A percentile compares a stretch with the other conserved stretches of the same genome.
Evolutionary conservation across 192 early-diverging fungal species (phyloP).

Genomic region (Backusella tuberculispora): DNA sequence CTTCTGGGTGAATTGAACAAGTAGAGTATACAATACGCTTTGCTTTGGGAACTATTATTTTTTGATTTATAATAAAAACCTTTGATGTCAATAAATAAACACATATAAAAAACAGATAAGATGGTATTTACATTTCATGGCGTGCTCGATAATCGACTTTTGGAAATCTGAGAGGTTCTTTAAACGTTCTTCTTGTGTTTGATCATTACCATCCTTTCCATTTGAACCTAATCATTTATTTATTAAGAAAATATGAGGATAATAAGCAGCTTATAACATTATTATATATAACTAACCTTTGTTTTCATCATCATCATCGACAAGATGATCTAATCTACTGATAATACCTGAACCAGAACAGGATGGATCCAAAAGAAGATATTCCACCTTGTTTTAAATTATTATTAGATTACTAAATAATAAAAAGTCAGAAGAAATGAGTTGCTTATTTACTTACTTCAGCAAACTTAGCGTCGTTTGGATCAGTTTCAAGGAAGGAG

Average conservation of each 20-base stretch:
- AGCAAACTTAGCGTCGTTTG: constrained; percentile 62
- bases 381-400: constrained; percentile 63
- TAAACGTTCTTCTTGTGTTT: constrained; percentile 62
- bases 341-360: constrained; percentile 97
- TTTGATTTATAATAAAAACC: constrained; percentile 5
- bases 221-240: neutral
- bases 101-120: neutral
- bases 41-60: constrained; percentile 68
- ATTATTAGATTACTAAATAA: neutral
- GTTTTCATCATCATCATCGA: constrained; percentile 64
- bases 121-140: constrained; percentile 63
- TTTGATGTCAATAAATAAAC: neutral
- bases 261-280: neutral
- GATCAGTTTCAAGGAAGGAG: constrained; percentile 84
- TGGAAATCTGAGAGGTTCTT: constrained; percentile 88
- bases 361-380: constrained; percentile 92
- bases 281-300: neutral
- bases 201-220: constrained; percentile 20
- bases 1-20: constrained; percentile 89
- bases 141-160: constrained; percentile 76
- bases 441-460: constrained; percentile 32
- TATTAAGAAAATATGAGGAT: neutral
- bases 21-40: constrained; percentile 93
- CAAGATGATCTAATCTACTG: constrained; percentile 82
- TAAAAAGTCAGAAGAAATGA: neutral